Conservation (phyloP, 495 filamentous ascomycete species). For the Aspergillus diversus region DNA sequence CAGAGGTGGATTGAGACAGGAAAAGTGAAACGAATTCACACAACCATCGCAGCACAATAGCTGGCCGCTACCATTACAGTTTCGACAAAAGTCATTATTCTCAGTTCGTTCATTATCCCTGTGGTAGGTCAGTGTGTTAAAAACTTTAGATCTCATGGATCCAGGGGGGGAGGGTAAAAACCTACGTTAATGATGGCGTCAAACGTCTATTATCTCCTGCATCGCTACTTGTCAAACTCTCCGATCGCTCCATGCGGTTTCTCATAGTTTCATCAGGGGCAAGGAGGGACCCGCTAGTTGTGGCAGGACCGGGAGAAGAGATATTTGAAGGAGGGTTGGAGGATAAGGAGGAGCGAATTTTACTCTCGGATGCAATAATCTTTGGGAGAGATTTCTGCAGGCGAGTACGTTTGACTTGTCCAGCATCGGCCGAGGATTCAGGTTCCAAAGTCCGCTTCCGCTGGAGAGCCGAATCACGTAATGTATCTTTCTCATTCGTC, state of each 20-base stretch:
- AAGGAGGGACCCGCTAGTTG: background rate
- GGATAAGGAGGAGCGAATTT: conserved; percentile 29
- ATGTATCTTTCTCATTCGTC: conserved; percentile 22
- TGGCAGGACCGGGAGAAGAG: conserved; percentile 19
- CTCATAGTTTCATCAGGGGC: background rate
- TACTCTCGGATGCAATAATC: conserved; percentile 28
- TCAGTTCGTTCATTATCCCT: conserved; percentile 48
- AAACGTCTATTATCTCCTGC: conserved; percentile 32
- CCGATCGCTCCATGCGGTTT: conserved; percentile 19
- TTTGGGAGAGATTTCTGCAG: conserved; percentile 29
- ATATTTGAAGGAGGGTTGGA: conserved; percentile 21
- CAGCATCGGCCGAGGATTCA: conserved; percentile 25
- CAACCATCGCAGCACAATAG: conserved; percentile 94
- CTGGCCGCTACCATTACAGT: conserved; percentile 80
- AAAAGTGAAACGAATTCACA: conserved; percentile 81
- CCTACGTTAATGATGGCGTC: conserved; percentile 24
- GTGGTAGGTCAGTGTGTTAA: conserved; percentile 18
- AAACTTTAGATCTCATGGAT: background rate
- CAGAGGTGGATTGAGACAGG: conserved; percentile 80
- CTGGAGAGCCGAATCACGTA: conserved; percentile 23
- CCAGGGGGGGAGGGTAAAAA: background rate
- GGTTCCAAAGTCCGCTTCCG: conserved; percentile 37
- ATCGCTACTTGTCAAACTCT: conserved; percentile 29
- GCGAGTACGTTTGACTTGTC: conserved; percentile 36
- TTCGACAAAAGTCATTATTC: conserved; percentile 84